Conservation (phyloP, 169 alveolate species). For the Eimeria tenella region DNA sequence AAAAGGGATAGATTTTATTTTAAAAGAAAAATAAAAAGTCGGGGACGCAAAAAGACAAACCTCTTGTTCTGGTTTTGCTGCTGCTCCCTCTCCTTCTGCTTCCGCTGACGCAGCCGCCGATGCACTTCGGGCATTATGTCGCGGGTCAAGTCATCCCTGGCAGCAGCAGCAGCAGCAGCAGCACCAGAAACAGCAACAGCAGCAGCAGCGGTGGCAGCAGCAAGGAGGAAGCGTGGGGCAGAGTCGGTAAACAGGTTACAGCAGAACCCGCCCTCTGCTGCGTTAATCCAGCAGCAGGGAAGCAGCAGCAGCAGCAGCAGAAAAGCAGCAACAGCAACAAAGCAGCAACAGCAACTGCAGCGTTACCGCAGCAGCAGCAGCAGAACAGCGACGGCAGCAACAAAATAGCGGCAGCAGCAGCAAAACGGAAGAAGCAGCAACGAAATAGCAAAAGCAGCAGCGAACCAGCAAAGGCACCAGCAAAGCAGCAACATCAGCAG, state of each 20-base stretch:
- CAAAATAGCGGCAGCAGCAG: constrained; percentile 59
- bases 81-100: constrained; percentile 47
- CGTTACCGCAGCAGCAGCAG: not conserved
- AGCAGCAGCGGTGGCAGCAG: not conserved
- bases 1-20: not conserved
- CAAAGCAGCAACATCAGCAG: not conserved
- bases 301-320: constrained; percentile 19
- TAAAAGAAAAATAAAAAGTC: not conserved
- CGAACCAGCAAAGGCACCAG: not conserved
- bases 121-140: constrained; percentile 76
- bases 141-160: constrained; percentile 75
- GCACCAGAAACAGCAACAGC: not conserved
- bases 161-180: constrained; percentile 19
- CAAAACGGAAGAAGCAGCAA: not conserved
- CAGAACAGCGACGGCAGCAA: not conserved
- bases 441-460: not conserved
- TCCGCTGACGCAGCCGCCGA: constrained; percentile 47
- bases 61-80: constrained; percentile 28
- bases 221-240: not conserved
- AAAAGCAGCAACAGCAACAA: too few species aligned
- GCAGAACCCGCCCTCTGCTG: too few species aligned
- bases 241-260: too few species aligned
- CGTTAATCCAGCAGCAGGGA: too few species aligned
- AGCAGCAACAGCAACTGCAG: constrained; percentile 9
- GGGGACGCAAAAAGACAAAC: not conserved